A percentile compares a stretch with the other conserved stretches of the same genome.
These are phyloP conservation scores for Colletotrichum limetticola DNA, from an alignment of 2,329 filamentous ascomycete genomes.

Conservation along the genomic window DNA sequence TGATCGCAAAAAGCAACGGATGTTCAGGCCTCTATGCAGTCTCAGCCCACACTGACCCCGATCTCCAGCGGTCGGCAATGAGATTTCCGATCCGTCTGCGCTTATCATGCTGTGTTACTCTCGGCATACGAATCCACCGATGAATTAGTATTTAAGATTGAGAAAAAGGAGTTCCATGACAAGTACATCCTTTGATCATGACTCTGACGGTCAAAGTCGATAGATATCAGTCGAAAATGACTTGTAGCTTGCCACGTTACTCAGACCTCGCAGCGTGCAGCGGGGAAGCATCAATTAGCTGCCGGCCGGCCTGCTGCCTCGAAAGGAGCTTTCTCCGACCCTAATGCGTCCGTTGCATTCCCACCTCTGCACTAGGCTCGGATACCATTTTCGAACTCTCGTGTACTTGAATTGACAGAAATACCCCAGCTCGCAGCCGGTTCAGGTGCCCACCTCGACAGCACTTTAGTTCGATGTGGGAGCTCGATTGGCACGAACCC, in stretches of 20 bases:
- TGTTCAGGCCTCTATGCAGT: background rate
- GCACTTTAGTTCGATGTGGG: background rate
- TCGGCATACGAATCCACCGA: background rate
- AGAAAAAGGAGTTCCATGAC: background rate
- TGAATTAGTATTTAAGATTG: background rate
- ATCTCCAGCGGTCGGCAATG: background rate
- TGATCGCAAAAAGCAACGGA: constrained; percentile 11
- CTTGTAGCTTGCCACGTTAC: background rate
- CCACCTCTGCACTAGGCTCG: no score
- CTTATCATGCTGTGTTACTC: background rate
- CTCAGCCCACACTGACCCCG: no score
- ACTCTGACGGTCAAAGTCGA: background rate
- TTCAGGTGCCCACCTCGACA: background rate
- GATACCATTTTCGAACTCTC: background rate
- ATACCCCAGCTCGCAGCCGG: background rate
- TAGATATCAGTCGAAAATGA: no score
- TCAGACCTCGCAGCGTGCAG: background rate
- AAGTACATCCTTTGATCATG: background rate
- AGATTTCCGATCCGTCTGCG: background rate
- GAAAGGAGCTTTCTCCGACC: background rate
- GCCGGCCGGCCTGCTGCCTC: constrained; percentile 11
- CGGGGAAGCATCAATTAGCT: constrained; percentile 11
- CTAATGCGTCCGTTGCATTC: background rate
- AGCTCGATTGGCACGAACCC: background rate
- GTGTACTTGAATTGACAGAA: background rate